Base-by-base conservation (phyloP, 345 rosid species). In the Angophora floribunda region DNA sequence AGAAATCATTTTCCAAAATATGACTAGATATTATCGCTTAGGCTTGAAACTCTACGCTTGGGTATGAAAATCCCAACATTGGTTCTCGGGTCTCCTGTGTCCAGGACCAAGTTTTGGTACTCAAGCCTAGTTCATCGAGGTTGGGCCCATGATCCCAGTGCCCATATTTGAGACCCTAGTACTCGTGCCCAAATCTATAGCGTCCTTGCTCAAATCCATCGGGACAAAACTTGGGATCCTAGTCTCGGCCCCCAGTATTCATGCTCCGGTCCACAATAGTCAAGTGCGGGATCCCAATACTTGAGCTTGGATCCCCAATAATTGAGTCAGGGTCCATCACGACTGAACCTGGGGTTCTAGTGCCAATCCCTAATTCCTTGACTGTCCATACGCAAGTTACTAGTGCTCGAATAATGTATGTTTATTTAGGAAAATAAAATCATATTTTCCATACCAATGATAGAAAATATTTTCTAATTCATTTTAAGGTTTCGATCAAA, bases 161-260 rank as follows among this genome's bases (percentile, higher is more conserved):
- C 28, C 22, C 26, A 21, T 55, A 36, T 36, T 36, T 36, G 41
- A 36, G 41, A 55, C 12, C 12, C 1, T 55, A 55, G 61, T 55
- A 26, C 28, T 55, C 61, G 22, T 55, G 1, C 61, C 61, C 61
- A 10, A 22, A 22, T 55, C 11, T 26, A 4, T 36, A 36, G 41
- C 41, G 41, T 36, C 41, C 41, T 36, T 36, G 41, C 61, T 26
- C 61, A 55, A 22, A 55, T 55, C 61, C 61, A 55, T 55, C 0
- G 12, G 7, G 28, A 55, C 2, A 55, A 5, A 55, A 26, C 61
- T 0, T 55, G 12, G 61, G 61, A 22, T 26, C 22, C 61, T 0
- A 22, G 6, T 55, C 61, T 0, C 9, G 12, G 61, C 61, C 61
- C 28, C 11, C 22, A 55, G 26, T 0, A 1, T 17, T 55, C 0